Conservation (phyloP, 305 asterid species). For the Lippia alba region DNA sequence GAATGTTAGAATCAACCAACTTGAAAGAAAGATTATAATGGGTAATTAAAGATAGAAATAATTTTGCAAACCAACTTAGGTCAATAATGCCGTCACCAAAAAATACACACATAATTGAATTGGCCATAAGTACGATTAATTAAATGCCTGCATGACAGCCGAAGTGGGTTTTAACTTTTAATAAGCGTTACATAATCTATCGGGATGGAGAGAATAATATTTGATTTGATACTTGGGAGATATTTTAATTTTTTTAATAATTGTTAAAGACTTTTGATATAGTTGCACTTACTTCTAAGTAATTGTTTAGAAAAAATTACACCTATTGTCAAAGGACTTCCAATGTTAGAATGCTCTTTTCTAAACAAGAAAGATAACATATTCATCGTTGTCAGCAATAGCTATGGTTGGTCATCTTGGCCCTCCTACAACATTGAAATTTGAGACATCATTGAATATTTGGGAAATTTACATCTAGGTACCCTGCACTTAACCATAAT, state of each 20-base stretch:
- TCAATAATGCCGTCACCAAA: neutral
- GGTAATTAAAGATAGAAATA: neutral
- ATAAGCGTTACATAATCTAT: neutral
- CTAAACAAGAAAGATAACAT: neutral
- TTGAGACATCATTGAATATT: neutral
- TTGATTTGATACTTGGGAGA: too few relatives aligned
- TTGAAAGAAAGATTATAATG: too few relatives aligned
- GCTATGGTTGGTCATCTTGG: neutral
- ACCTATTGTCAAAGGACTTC: neutral
- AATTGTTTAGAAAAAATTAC: neutral
- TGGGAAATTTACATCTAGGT: too few relatives aligned
- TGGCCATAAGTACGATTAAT: neutral
- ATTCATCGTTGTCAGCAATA: neutral
- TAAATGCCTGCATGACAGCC: neutral
- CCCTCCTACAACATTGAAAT: neutral
- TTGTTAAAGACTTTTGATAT: too few relatives aligned
- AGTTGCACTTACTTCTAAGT: neutral
- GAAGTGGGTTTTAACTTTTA: neutral
- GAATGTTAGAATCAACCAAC: too few relatives aligned
- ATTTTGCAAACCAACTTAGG: neutral
- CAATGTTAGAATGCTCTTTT: too few relatives aligned
- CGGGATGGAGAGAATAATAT: too few relatives aligned
- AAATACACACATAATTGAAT: neutral
- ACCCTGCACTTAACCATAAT: too few relatives aligned
- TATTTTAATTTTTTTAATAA: too few relatives aligned